A percentile compares a stretch with the other conserved stretches of the same genome.
phyloP scores from a whole-genome alignment of 495 filamentous ascomycete species.

The Wilcoxina mikolae region DNA sequence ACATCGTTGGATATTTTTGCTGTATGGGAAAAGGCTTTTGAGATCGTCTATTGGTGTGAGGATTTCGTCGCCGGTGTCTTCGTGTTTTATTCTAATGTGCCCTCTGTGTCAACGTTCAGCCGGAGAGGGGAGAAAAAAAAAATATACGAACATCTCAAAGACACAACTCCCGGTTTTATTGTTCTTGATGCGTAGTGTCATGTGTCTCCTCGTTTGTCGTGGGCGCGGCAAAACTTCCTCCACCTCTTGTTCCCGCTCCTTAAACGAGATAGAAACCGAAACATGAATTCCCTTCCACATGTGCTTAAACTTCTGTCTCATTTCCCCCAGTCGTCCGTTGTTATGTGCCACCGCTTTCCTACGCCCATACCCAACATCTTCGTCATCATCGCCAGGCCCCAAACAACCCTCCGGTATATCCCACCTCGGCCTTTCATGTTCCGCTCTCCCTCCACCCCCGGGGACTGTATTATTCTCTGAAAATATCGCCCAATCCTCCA shows the following conservation, averaged over 20 bases:
- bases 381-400: not conserved
- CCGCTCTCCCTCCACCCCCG: not conserved
- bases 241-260: not conserved
- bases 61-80: slow-evolving; percentile 13
- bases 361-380: not conserved
- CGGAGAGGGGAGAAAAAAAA: not conserved
- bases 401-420: not conserved
- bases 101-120: not conserved
- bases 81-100: not conserved
- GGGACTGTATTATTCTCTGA: not conserved
- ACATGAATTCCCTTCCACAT: slow-evolving; percentile 17
- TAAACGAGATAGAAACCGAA: slow-evolving; percentile 8
- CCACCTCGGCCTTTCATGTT: not conserved
- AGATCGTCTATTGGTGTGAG: slow-evolving; percentile 19
- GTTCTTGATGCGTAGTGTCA: slow-evolving; percentile 25
- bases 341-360: not conserved
- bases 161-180: slow-evolving; percentile 23
- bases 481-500: not conserved
- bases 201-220: slow-evolving; percentile 6
- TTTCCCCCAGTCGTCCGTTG: not conserved
- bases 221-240: not conserved
- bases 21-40: slow-evolving; percentile 21
- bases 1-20: slow-evolving; percentile 15
- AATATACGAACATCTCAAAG: slow-evolving; percentile 10
- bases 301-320: slow-evolving; percentile 10